Conservation (phyloP, 2,329 filamentous ascomycete genomes). For the Beauveria sp. region DNA sequence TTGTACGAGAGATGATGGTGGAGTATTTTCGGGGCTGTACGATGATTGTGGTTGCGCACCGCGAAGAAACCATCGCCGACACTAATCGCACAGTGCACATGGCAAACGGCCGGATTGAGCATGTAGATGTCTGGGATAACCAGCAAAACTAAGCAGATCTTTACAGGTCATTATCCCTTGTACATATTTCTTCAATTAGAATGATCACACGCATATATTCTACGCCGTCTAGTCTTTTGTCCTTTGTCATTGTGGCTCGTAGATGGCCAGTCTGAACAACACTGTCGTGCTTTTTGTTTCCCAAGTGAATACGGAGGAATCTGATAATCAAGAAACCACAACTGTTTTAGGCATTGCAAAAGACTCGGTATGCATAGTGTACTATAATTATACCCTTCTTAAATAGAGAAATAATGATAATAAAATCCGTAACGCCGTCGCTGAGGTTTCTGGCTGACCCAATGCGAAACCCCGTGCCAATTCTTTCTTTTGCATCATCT, state of each 20-base stretch:
- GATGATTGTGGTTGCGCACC: background rate
- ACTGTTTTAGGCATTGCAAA: no score
- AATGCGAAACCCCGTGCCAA: conserved; percentile 4
- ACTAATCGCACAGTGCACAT: background rate
- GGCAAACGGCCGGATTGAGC: background rate
- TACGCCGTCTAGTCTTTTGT: no score
- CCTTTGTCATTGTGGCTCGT: no score
- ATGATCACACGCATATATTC: no score
- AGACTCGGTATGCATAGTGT: background rate
- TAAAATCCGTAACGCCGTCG: conserved; percentile 5
- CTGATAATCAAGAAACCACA: no score
- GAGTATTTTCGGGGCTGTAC: background rate
- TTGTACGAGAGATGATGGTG: background rate
- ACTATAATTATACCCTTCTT: background rate
- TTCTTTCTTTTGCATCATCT: background rate
- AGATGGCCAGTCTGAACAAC: no score
- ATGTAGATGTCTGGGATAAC: background rate
- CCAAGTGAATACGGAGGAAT: no score
- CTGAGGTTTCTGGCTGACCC: conserved; percentile 3
- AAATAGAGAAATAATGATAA: background rate
- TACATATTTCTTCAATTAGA: background rate
- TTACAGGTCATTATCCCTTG: background rate
- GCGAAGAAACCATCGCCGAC: background rate
- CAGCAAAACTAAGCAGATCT: background rate
- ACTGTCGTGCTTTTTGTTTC: no score